phyloP scores from a whole-genome alignment of 805 yeast species.

The Candida hispaniensis region DNA sequence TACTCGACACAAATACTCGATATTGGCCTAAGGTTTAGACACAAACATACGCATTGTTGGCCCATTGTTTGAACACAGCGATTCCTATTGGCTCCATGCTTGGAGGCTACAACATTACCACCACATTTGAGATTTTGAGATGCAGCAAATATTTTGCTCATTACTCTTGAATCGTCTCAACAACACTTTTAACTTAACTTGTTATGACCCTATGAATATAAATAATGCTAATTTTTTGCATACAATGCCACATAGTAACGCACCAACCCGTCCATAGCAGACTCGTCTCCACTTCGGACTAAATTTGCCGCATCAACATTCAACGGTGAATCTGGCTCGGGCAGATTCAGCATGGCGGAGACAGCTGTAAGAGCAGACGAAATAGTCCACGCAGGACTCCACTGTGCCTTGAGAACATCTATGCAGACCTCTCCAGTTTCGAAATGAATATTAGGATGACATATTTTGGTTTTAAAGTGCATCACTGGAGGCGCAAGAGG shows the following conservation, averaged over 20 bases:
- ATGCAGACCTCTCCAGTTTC: constrained; percentile 33
- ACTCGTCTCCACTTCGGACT: constrained; percentile 25
- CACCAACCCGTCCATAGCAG: constrained; percentile 13
- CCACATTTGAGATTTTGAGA: no score
- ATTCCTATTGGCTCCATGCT: no score
- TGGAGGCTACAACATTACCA: no score
- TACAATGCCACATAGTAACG: constrained; percentile 9
- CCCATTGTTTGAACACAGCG: no score
- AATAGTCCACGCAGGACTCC: constrained; percentile 35
- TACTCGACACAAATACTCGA: no score
- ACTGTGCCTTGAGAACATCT: constrained; percentile 29
- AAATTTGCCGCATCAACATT: constrained; percentile 34
- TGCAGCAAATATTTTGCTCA: no score
- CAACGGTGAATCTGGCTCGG: constrained; percentile 32
- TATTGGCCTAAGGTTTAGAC: no score
- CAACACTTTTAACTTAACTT: no score
- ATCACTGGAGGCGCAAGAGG: constrained; percentile 43
- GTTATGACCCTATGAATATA: no score
- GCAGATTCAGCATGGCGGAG: constrained; percentile 29
- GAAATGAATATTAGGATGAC: constrained; percentile 32
- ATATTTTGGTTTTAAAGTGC: constrained; percentile 29
- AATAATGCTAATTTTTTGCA: no score
- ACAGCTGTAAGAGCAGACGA: constrained; percentile 31
- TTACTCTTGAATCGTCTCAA: no score
- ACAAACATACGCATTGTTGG: no score